Evolutionary conservation across 768 basidiomycete genomes (phyloP), one percentile per base, ranked within the genome.

Genomic region (Macrolepiota dolichaula): DNA sequence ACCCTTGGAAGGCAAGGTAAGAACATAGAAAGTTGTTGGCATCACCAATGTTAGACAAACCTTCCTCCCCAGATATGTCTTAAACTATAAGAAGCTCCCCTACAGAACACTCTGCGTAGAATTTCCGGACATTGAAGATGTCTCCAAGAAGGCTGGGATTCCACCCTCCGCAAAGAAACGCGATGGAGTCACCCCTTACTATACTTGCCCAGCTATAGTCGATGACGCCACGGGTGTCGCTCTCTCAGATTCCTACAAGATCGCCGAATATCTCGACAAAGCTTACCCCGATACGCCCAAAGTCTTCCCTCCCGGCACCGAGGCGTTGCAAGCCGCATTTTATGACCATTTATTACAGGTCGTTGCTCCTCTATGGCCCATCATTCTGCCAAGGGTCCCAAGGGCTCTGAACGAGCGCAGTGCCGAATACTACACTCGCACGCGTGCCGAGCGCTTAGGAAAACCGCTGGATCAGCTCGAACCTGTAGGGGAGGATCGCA

Each of bases 201-300:
- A 80, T 67, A 80, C 74, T 13, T 66, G 83, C 1, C 84, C 84
- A 9, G 70, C 77, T 38, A 81, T 85, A 60, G 67, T 75, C 54
- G 82, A 85, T 65, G 75, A 75, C 2, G 66, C 66, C 59, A 81
- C 80, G 1, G 70, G 72, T 6, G 61, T 64, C 0, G 60, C 73
- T 25, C 56, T 83, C 19, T 57, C 73, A 12, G 79, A 84, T 27
- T 82, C 81, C 0, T 51, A 67, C 25, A 66, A 60, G 29, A 84
- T 85, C 63, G 81, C 79, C 0, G 63, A 72, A 11, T 83, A 85
- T 65, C 72, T 85, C 36, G 83, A 85, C 59, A 64, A 73, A 7
- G 70, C 73, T 2, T 85, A 82, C 67, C 80, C 82, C 0, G 71
- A 74, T 44, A 72, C 73, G 0, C 76, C 72, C 2, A 59, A 44